Base-by-base conservation (phyloP, 441 rosid species). In the Codiaeum variegatum region DNA sequence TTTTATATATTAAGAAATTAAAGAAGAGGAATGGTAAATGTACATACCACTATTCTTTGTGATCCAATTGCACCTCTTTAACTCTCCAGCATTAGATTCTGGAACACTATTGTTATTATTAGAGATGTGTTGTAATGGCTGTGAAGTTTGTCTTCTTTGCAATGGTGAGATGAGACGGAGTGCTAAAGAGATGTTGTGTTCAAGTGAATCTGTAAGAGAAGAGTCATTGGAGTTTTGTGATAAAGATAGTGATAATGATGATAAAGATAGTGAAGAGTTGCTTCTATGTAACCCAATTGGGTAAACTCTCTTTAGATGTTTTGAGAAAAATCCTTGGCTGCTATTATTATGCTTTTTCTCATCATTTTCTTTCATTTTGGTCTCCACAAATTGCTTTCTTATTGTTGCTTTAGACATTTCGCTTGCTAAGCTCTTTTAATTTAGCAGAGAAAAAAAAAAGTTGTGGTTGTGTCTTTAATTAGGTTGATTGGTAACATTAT, bases 221-320 rank as follows among this genome's bases (percentile, higher is more conserved):
- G 98, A 94, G 75, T 90, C 97, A 46, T 85, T 89, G 1, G 97
- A 92, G 79, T 85, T 92, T 66, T 92, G 95, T 11, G 98, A 94
- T 72, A 92, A 75, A 15, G 98, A 90, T 61, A 94, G 64, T 2
- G 97, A 94, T n/a, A 91, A 36, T 0, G 97, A 90, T 0, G 97
- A 90, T 12, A 89, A 71, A 36, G 97, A 93, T 28, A 92, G 83
- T 26, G 96, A 90, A 23, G 98, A 91, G 76, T 55, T 77, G 78
- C 89, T 94, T 56, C 92, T 85, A 38, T 87, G 85, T 26, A 94
- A 85, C 6, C 93, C 87, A 55, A 92, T 81, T 4, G 98, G 97
- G 69, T 90, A 92, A 11, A 92, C 82, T 72, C 87, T 94, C 85
- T 92, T 94, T 46, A 94, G 69, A 81, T 89, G 90, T 69, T 87